A percentile compares a stretch with the other conserved stretches of the same genome.
These are phyloP conservation scores for Nymphaea thermarum DNA, from an alignment of 164 flowering plant species.

Conservation along the genomic window DNA sequence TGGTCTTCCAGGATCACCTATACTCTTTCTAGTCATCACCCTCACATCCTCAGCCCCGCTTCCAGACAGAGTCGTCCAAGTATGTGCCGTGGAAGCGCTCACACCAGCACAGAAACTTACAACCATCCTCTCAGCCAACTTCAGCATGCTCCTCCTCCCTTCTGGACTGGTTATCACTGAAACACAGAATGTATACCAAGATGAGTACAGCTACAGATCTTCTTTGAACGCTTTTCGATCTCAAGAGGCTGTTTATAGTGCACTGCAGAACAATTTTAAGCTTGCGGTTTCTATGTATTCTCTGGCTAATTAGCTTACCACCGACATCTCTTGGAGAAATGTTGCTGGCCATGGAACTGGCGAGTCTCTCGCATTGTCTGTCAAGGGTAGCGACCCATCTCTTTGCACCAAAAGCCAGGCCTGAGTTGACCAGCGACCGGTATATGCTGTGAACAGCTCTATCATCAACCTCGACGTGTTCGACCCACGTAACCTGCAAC, in stretches of 20 bases:
- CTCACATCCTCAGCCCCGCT: conserved; percentile 72
- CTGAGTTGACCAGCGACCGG: conserved; percentile 38
- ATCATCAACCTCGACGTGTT: conserved; percentile 76
- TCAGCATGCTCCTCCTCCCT: conserved; percentile 82
- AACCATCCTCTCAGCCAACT: conserved; percentile 87
- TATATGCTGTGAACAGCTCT: conserved; percentile 52
- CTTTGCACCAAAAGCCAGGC: conserved; percentile 84
- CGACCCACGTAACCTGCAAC: conserved; percentile 74
- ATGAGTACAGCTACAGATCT: neutral
- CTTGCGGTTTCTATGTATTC: no score
- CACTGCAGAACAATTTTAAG: no score
- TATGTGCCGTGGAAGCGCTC: conserved; percentile 72
- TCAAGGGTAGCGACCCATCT: conserved; percentile 79
- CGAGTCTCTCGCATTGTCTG: conserved; percentile 79
- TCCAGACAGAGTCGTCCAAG: conserved; percentile 72
- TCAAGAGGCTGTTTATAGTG: no score
- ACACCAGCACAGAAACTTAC: conserved; percentile 73
- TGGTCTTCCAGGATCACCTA: conserved; percentile 87
- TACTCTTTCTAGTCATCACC: conserved; percentile 79
- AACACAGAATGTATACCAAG: neutral
- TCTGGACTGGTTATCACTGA: conserved; percentile 59
- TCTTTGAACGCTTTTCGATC: no score
- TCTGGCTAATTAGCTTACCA: conserved; percentile 20
- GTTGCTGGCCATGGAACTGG: conserved; percentile 65
- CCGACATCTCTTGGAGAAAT: conserved; percentile 55